A percentile compares a stretch with the other conserved stretches of the same genome.
These are phyloP conservation scores for Podaxis mareebaensis DNA, from an alignment of 768 basidiomycete genomes.

Conservation along the genomic window DNA sequence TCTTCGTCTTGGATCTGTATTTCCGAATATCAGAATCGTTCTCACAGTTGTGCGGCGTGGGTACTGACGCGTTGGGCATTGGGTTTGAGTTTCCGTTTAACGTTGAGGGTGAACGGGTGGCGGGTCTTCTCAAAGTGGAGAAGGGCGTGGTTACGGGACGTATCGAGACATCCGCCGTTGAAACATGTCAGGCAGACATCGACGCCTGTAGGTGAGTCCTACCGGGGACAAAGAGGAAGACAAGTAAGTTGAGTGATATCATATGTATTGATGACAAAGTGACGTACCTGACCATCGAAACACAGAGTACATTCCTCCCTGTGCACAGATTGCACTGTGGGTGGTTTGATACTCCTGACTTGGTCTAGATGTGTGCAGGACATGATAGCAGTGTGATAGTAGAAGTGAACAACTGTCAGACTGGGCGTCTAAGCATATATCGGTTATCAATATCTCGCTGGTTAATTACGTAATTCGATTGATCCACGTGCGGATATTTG, in stretches of 20 bases:
- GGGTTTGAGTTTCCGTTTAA: conserved; percentile 72
- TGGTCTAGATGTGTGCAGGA: conserved; percentile 56
- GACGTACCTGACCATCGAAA: conserved; percentile 85
- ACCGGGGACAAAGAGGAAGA: not conserved
- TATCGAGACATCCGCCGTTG: conserved; percentile 83
- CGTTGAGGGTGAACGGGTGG: conserved; percentile 78
- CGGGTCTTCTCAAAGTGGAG: conserved; percentile 72
- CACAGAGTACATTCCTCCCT: conserved; percentile 97
- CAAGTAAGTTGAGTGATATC: not conserved
- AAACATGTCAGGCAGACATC: conserved; percentile 93
- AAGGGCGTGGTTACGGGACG: conserved; percentile 67
- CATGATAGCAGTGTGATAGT: conserved; percentile 24
- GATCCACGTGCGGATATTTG: not conserved
- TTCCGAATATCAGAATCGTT: not conserved
- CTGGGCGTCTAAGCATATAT: not conserved
- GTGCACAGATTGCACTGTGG: conserved; percentile 72
- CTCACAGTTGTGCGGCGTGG: not conserved
- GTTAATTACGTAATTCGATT: not conserved
- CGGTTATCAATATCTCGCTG: not conserved
- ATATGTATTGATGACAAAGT: not conserved
- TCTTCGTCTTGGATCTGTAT: conserved; percentile 69
- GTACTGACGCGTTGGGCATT: conserved; percentile 62
- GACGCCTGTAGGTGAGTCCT: conserved; percentile 77
- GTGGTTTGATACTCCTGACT: conserved; percentile 51
- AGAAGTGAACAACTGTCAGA: not conserved